Conservation (phyloP, 257 asterid genomes). For the Coffea canephora region DNA sequence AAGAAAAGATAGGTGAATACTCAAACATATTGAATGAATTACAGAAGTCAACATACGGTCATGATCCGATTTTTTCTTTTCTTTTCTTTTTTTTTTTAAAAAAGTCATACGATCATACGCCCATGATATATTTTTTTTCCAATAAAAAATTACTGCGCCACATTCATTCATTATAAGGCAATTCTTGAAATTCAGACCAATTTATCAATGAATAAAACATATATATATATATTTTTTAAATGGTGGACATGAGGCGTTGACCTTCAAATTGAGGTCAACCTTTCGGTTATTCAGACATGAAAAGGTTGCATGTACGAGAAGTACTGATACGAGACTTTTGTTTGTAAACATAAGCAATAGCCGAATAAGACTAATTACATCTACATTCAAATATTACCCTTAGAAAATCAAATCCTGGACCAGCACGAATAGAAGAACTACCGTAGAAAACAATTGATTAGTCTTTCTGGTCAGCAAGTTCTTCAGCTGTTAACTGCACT, state of each 20-base stretch:
- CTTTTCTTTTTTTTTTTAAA: no score
- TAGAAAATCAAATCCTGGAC: neutral
- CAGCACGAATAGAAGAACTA: neutral
- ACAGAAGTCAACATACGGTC: neutral
- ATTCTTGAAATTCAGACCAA: neutral
- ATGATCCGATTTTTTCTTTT: no score
- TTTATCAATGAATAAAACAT: neutral
- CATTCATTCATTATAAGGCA: neutral
- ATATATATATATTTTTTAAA: neutral
- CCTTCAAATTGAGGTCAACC: neutral
- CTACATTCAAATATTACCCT: neutral
- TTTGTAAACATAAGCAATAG: neutral
- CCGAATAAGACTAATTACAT: neutral
- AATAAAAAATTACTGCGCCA: no score
- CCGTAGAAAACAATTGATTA: neutral
- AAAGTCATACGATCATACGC: no score
- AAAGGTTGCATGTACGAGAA: neutral
- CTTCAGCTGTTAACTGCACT: neutral
- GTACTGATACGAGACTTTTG: no score
- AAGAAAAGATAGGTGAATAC: no score
- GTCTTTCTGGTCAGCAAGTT: constrained; percentile 2
- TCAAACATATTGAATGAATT: neutral
- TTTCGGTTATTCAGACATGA: neutral
- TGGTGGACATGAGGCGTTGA: neutral
- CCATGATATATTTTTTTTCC: no score